Evolutionary conservation across 2,329 filamentous ascomycete species (phyloP).

Genomic region (Fusarium torulosum): DNA sequence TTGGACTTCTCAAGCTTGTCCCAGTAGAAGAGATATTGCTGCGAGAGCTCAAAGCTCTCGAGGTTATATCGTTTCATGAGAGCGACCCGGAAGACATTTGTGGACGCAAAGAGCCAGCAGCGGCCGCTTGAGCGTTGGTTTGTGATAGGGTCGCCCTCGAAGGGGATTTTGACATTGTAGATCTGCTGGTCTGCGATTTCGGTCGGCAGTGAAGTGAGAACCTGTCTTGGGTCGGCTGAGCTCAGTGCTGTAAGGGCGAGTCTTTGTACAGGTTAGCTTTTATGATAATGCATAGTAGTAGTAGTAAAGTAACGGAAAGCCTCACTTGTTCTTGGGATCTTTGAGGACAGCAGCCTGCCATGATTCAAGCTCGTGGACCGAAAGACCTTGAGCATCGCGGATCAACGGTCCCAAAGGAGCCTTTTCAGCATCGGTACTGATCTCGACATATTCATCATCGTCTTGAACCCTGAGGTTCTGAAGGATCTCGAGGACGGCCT

Average conservation of each 20-base stretch:
- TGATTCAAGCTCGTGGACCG: constrained; percentile 62
- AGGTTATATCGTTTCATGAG: constrained; percentile 87
- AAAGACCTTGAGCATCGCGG: constrained; percentile 60
- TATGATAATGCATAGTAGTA: too few species aligned
- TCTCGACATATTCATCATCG: constrained; percentile 65
- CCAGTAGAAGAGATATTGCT: constrained; percentile 91
- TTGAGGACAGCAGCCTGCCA: constrained; percentile 74
- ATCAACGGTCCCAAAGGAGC: constrained; percentile 11
- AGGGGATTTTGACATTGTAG: constrained; percentile 85
- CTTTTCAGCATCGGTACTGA: constrained; percentile 56
- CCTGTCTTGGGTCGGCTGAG: constrained; percentile 72
- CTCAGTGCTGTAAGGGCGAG: constrained; percentile 81
- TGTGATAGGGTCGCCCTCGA: constrained; percentile 85
- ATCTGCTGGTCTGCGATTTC: constrained; percentile 78
- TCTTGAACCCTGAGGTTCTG: constrained; percentile 61
- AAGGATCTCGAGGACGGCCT: constrained; percentile 60
- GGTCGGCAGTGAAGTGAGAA: constrained; percentile 74
- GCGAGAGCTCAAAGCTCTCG: constrained; percentile 84
- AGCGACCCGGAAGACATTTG: constrained; percentile 91
- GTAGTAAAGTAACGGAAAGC: not conserved
- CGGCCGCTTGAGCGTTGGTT: constrained; percentile 85
- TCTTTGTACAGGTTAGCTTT: constrained; percentile 55
- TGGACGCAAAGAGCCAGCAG: constrained; percentile 93
- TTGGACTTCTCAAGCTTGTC: constrained; percentile 94
- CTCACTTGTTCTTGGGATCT: constrained; percentile 74